Evolutionary conservation across 306 rosid species (phyloP).

Genomic region (Hippophae rhamnoides): DNA sequence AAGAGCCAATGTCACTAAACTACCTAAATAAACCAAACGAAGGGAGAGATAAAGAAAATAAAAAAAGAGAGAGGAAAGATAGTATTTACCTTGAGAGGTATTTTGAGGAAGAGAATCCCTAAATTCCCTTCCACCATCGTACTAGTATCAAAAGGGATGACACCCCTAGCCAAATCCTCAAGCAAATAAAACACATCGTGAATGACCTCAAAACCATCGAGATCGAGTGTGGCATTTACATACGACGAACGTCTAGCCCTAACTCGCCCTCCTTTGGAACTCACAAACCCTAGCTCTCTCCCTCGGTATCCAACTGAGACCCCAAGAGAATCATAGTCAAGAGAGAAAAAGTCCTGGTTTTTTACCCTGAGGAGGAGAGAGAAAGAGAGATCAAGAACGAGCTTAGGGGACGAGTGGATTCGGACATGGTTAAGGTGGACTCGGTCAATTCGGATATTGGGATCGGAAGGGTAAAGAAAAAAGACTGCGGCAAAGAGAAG

Average conservation of each 20-base stretch:
- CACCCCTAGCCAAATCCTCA: conserved; percentile 59
- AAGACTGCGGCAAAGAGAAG: conserved; percentile 34
- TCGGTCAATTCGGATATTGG: conserved; percentile 38
- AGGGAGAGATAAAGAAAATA: neutral
- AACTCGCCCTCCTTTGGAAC: conserved; percentile 42
- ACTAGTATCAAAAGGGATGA: conserved; percentile 65
- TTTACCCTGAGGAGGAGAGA: conserved; percentile 43
- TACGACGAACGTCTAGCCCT: conserved; percentile 57
- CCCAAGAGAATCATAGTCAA: conserved; percentile 39
- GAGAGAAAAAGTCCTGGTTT: conserved; percentile 62
- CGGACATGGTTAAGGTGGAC: conserved; percentile 44
- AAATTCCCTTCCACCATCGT: conserved; percentile 50
- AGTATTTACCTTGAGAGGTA: conserved; percentile 60
- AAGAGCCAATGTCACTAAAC: no score
- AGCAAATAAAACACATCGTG: conserved; percentile 68
- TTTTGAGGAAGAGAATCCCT: conserved; percentile 45
- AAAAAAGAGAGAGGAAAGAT: neutral
- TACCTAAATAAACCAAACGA: neutral
- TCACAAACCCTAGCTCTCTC: conserved; percentile 48
- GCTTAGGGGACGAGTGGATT: conserved; percentile 32
- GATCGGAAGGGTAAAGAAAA: conserved; percentile 67
- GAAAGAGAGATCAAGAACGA: conserved; percentile 59
- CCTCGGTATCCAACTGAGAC: conserved; percentile 71
- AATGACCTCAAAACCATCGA: conserved; percentile 55
- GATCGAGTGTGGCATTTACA: conserved; percentile 51